Conservation (phyloP, 75 land plant species). For the Gnetum montanum region DNA sequence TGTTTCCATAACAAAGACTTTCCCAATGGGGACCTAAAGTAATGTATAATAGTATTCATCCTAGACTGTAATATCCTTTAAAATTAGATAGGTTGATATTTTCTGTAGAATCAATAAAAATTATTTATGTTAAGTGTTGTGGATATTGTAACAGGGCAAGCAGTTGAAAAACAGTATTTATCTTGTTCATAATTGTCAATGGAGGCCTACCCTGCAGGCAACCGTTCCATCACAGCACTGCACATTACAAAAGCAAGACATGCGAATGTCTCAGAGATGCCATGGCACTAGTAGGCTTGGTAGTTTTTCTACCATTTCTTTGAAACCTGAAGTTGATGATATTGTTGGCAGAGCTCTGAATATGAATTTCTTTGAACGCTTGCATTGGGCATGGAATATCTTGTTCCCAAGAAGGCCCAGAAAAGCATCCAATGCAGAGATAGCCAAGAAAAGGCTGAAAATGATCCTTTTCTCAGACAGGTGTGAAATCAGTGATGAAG, state of each 20-base stretch:
- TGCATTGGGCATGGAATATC: slow-evolving; percentile 76
- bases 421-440: slow-evolving; percentile 61
- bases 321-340: slow-evolving; percentile 37
- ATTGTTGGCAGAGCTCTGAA: slow-evolving; percentile 37
- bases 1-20: too few relatives aligned
- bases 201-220: not conserved
- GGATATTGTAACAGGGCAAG: not conserved
- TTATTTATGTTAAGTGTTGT: too few relatives aligned
- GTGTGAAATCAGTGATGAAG: slow-evolving; percentile 90
- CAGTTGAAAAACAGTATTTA: not conserved
- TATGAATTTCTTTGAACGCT: slow-evolving; percentile 69
- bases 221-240: not conserved
- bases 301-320: slow-evolving; percentile 9
- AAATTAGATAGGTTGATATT: too few relatives aligned
- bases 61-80: too few relatives aligned
- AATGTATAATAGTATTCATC: too few relatives aligned
- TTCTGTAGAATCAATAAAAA: too few relatives aligned
- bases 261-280: slow-evolving; percentile 7
- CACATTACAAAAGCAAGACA: not conserved
- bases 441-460: slow-evolving; percentile 85
- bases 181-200: not conserved
- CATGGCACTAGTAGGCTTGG: slow-evolving; percentile 8
- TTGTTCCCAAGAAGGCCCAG: slow-evolving; percentile 50
- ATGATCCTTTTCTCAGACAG: slow-evolving; percentile 95
- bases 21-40: too few relatives aligned